These are phyloP conservation scores for Aspergillus ochraceus DNA, from an alignment of 2,329 filamentous ascomycete genomes.

Conservation along the genomic window DNA sequence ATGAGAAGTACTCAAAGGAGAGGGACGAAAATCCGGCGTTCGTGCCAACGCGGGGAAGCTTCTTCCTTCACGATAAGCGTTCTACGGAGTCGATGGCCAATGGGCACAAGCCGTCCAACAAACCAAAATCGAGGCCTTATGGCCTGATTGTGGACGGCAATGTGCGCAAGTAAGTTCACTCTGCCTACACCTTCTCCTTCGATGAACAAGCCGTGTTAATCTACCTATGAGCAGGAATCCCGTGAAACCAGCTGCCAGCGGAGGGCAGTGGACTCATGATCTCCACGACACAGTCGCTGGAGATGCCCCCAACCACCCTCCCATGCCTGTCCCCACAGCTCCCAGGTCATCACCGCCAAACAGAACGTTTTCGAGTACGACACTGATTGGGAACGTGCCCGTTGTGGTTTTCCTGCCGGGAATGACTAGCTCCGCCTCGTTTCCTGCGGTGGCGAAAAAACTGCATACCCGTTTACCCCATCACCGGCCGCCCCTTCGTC, in stretches of 20 bases:
- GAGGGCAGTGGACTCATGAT: conserved; percentile 86
- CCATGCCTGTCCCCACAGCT: conserved; percentile 41
- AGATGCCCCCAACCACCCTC: conserved; percentile 34
- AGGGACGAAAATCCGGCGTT: conserved; percentile 88
- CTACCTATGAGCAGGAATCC: conserved; percentile 41
- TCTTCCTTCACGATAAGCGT: conserved; percentile 96
- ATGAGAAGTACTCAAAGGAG: conserved; percentile 87
- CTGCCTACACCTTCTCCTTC: neutral
- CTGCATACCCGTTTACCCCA: conserved; percentile 93
- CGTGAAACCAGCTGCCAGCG: conserved; percentile 56
- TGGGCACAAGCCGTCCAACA: conserved; percentile 64
- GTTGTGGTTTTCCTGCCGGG: conserved; percentile 78
- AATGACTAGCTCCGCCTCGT: conserved; percentile 69
- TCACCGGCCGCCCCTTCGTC: conserved; percentile 86
- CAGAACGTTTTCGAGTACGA: conserved; percentile 77
- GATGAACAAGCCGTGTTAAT: neutral
- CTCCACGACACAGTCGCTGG: conserved; percentile 71
- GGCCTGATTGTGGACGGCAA: conserved; percentile 46
- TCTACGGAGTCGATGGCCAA: conserved; percentile 75
- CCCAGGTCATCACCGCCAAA: conserved; percentile 67
- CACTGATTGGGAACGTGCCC: conserved; percentile 78
- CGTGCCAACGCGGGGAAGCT: conserved; percentile 88
- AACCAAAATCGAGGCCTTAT: conserved; percentile 58
- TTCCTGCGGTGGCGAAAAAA: conserved; percentile 76
- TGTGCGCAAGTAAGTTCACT: conserved; percentile 41